Percentiles rank a stretch among this genome's conserved stretches.
phyloP scores from a whole-genome alignment of 108 stramenopile species.

The Nitzschia putrida region DNA sequence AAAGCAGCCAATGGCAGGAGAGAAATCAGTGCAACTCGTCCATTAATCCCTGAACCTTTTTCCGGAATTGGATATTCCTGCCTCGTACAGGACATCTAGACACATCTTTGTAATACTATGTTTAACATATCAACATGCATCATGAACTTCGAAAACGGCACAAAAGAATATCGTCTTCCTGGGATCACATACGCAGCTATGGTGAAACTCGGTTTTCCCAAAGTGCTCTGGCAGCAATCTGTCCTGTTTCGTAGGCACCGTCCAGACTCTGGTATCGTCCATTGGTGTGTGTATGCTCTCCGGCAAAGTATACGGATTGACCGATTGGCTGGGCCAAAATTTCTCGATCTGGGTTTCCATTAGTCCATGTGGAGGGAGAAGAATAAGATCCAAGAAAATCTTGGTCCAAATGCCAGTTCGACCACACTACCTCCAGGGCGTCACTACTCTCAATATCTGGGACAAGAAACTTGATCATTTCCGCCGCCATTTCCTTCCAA shows the following conservation, averaged over 20 bases:
- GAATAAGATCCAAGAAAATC: slow-evolving; percentile 26
- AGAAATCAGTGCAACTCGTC: background rate
- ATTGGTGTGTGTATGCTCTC: slow-evolving; percentile 30
- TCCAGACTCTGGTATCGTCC: slow-evolving; percentile 31
- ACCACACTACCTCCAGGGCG: slow-evolving; percentile 2
- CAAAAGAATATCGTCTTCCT: too few species aligned
- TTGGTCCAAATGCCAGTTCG: slow-evolving; percentile 16
- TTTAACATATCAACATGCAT: background rate
- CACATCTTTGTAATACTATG: background rate
- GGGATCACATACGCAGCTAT: background rate
- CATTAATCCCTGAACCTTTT: background rate
- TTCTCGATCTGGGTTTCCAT: slow-evolving; percentile 14
- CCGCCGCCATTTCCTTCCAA: background rate
- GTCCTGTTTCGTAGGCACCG: slow-evolving; percentile 26
- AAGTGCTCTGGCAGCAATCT: slow-evolving; percentile 7
- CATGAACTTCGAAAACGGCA: too few species aligned
- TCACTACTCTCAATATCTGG: background rate
- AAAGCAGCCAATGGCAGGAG: background rate
- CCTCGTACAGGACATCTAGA: background rate
- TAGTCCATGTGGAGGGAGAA: slow-evolving; percentile 3
- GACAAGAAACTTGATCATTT: background rate
- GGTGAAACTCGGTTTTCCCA: background rate
- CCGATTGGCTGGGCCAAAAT: slow-evolving; percentile 11
- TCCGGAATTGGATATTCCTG: slow-evolving; percentile 3
- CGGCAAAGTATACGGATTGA: slow-evolving; percentile 26